Evolutionary conservation across 352 stramenopile species (phyloP).

Genomic region (Pseudoperonospora humuli): DNA sequence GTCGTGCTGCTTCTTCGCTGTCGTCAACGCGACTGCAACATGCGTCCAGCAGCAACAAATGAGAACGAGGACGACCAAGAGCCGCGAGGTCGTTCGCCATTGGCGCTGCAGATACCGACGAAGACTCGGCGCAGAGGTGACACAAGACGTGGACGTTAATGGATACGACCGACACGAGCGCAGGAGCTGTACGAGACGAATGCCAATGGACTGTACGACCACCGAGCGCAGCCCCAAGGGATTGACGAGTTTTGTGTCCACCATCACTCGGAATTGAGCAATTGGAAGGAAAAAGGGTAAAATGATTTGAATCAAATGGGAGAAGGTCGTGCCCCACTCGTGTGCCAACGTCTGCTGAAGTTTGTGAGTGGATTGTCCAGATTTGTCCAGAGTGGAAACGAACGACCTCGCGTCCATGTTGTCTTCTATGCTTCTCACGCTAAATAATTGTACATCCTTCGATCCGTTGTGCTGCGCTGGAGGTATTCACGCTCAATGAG

Average conservation of each 20-base stretch:
- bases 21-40: constrained; percentile 8
- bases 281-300: background rate
- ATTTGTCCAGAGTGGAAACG: too few relatives aligned
- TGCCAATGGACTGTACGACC: constrained; percentile 40
- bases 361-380: background rate
- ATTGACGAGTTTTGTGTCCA: constrained; percentile 9
- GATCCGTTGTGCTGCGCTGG: constrained; percentile 89
- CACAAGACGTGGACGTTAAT: background rate
- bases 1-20: constrained; percentile 9
- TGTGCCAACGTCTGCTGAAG: background rate
- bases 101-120: constrained; percentile 13
- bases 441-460: constrained; percentile 96
- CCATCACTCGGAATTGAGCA: constrained; percentile 17
- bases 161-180: background rate
- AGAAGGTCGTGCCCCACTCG: background rate
- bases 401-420: too few relatives aligned
- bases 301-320: background rate
- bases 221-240: constrained; percentile 38
- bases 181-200: constrained; percentile 32
- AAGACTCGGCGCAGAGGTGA: too few relatives aligned
- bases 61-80: constrained; percentile 23
- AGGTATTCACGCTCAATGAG: constrained; percentile 99
- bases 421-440: constrained; percentile 56
- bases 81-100: constrained; percentile 31
- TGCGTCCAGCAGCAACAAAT: constrained; percentile 13